phyloP scores from a whole-genome alignment of 306 rosid species.

The Cicer bijugum region DNA sequence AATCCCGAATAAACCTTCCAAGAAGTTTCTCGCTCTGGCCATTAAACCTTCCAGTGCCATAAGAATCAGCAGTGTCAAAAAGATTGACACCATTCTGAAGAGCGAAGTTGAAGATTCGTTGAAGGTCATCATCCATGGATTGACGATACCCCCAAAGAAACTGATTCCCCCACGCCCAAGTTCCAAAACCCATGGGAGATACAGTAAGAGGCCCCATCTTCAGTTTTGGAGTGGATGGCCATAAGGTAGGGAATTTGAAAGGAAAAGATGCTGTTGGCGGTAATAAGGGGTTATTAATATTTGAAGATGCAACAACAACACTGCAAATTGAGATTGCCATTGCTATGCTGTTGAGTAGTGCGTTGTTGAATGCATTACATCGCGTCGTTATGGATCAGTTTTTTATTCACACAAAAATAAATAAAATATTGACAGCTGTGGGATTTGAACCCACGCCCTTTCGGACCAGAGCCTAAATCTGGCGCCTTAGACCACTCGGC shows the following conservation, averaged over 20 bases:
- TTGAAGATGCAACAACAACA: conserved; percentile 45
- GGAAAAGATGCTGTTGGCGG: conserved; percentile 51
- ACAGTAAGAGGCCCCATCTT: conserved; percentile 85
- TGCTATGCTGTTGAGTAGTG: background rate
- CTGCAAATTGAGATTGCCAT: conserved; percentile 61
- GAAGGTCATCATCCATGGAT: conserved; percentile 89
- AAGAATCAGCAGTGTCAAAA: conserved; percentile 92
- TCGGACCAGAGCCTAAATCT: conserved; percentile 98
- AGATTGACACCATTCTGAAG: conserved; percentile 81
- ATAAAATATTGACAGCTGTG: conserved; percentile 62
- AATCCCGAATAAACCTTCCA: conserved; percentile 72
- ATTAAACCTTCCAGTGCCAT: conserved; percentile 87
- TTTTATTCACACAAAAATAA: background rate
- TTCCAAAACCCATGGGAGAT: conserved; percentile 95
- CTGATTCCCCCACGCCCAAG: conserved; percentile 99
- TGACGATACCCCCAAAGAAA: conserved; percentile 85
- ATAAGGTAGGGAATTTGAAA: conserved; percentile 70
- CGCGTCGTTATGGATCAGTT: conserved; percentile 31
- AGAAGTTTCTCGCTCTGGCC: conserved; percentile 94
- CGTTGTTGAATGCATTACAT: background rate
- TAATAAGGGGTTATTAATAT: conserved; percentile 41
- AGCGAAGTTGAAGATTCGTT: conserved; percentile 73
- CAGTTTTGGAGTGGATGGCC: conserved; percentile 75
- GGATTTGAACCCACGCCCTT: conserved; percentile 98
- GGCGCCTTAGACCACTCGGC: conserved; percentile 99